Evolutionary conservation across 768 basidiomycete species (phyloP).

Genomic region (Mycena vulgaris): DNA sequence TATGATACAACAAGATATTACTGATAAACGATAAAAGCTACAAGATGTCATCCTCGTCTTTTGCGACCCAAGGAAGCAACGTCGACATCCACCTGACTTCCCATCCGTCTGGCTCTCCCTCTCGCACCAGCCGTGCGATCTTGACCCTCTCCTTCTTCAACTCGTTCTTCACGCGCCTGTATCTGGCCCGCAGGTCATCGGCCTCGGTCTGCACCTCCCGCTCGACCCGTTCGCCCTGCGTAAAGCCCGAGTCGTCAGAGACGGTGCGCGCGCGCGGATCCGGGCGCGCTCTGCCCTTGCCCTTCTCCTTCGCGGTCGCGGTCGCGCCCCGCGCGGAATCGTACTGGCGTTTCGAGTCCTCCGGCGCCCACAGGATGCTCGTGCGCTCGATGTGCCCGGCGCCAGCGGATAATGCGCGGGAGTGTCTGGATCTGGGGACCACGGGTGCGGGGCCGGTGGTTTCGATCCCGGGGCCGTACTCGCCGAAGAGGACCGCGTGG

Average conservation of each 20-base stretch:
- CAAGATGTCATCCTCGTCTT: conserved; percentile 1
- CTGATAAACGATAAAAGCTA: conserved; percentile 1
- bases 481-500: neutral
- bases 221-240: neutral
- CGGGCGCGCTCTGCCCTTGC: conserved; percentile 18
- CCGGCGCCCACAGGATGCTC: conserved; percentile 33
- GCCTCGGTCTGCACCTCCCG: conserved; percentile 18
- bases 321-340: neutral
- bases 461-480: neutral
- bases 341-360: neutral
- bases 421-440: neutral
- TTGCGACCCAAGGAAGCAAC: neutral
- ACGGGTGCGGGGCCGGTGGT: neutral
- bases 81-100: neutral
- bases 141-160: conserved; percentile 2
- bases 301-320: neutral
- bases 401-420: conserved; percentile 11
- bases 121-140: neutral
- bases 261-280: neutral
- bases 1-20: conserved; percentile 20
- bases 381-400: conserved; percentile 11
- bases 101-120: neutral
- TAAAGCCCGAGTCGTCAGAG: conserved; percentile 16
- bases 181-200: neutral
- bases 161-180: conserved; percentile 6